These are phyloP conservation scores for Ustilago bromivora DNA, from an alignment of 1,284 basidiomycete genomes.

Conservation along the genomic window DNA sequence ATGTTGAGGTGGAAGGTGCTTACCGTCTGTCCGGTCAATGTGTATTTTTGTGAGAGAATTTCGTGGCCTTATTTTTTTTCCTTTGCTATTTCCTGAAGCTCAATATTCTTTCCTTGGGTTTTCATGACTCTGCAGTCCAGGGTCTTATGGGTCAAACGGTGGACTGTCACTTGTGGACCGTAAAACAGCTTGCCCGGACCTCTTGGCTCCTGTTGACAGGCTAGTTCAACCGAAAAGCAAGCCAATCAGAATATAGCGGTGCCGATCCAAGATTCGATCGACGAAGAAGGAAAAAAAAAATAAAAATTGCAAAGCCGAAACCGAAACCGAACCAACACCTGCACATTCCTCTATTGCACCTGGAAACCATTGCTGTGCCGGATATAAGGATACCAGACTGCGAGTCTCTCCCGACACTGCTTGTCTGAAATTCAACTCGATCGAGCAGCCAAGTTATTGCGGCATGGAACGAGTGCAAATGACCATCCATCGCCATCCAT, in stretches of 20 bases:
- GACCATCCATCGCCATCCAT: not conserved
- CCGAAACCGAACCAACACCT: not conserved
- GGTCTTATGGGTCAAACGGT: not conserved
- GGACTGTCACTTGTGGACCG: not conserved
- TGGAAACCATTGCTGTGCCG: not conserved
- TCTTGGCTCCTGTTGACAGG: not conserved
- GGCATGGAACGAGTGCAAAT: not conserved
- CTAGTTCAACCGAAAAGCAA: not conserved
- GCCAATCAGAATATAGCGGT: not conserved
- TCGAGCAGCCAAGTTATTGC: too few relatives aligned
- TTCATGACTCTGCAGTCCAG: too few relatives aligned
- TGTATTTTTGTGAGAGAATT: not conserved
- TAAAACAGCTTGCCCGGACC: not conserved
- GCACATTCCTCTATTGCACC: not conserved
- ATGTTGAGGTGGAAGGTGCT: too few relatives aligned
- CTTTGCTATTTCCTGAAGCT: too few relatives aligned
- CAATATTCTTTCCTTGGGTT: too few relatives aligned
- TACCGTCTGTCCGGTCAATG: not conserved
- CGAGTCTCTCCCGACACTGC: not conserved
- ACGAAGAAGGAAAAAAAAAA: not conserved
- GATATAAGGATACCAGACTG: slow-evolving; percentile 10
- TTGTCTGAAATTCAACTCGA: not conserved
- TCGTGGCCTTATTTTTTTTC: not conserved
- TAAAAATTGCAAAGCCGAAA: not conserved
- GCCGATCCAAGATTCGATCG: not conserved